Evolutionary conservation across 2,329 filamentous ascomycete genomes (phyloP).

Genomic region (Thielaviopsis euricoi): DNA sequence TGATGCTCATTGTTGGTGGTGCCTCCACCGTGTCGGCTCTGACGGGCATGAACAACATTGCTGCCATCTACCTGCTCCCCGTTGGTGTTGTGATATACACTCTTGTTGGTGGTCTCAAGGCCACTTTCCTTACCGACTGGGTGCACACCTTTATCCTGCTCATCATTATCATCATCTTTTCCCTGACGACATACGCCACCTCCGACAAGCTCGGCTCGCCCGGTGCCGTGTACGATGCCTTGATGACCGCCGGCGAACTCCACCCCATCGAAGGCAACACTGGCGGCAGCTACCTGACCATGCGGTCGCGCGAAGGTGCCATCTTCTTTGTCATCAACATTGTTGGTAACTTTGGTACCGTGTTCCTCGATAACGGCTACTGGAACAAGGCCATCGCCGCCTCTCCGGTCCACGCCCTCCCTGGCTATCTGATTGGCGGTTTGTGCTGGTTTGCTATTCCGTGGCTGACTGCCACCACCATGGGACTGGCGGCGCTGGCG

Average conservation of each 20-base stretch:
- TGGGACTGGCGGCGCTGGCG: conserved; percentile 68
- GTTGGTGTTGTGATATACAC: conserved; percentile 59
- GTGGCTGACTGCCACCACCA: conserved; percentile 75
- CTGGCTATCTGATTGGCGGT: conserved; percentile 76
- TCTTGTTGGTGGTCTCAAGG: conserved; percentile 63
- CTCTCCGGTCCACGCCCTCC: conserved; percentile 67
- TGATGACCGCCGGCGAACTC: conserved; percentile 47
- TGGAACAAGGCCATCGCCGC: conserved; percentile 92
- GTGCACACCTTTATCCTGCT: conserved; percentile 74
- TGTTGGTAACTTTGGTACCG: conserved; percentile 68
- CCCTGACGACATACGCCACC: conserved; percentile 66
- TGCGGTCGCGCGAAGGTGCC: conserved; percentile 63
- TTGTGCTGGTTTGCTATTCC: conserved; percentile 87
- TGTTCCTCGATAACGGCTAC: conserved; percentile 78
- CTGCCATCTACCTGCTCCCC: conserved; percentile 70
- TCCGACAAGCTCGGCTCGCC: conserved; percentile 59
- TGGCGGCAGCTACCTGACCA: conserved; percentile 70
- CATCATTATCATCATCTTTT: conserved; percentile 72
- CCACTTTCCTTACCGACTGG: conserved; percentile 73
- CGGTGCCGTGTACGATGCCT: conserved; percentile 57
- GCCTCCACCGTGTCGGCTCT: conserved; percentile 35
- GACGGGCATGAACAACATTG: conserved; percentile 41
- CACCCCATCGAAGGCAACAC: conserved; percentile 71
- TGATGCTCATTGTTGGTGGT: conserved; percentile 77
- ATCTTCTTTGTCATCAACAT: conserved; percentile 87